phyloP scores from a whole-genome alignment of 352 stramenopile species.

The Globisporangium alternatum region DNA sequence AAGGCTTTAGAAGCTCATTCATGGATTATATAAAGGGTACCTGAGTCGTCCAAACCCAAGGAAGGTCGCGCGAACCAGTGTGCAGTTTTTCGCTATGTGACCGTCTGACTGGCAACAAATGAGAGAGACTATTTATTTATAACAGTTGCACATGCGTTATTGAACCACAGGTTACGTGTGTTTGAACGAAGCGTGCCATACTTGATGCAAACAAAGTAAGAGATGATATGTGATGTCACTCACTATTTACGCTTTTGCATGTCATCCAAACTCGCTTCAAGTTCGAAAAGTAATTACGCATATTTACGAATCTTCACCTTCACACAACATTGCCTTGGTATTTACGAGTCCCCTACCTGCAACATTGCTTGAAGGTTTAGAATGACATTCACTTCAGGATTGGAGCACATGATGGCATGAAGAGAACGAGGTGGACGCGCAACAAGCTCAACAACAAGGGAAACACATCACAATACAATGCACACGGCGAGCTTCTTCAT shows the following conservation, averaged over 20 bases:
- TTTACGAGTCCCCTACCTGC: conserved; percentile 15
- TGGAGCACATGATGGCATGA: no score
- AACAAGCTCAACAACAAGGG: background rate
- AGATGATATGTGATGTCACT: background rate
- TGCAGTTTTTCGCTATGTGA: no score
- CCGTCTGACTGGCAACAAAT: no score
- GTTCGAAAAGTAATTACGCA: conserved; percentile 34
- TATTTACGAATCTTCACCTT: background rate
- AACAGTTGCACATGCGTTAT: no score
- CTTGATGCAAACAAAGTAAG: no score
- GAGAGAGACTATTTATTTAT: no score
- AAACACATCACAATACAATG: background rate
- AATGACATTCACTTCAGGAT: no score
- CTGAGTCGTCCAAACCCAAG: background rate
- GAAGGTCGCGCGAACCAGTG: background rate
- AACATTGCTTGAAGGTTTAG: background rate
- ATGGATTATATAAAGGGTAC: no score
- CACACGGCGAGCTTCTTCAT: background rate
- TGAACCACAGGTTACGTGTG: no score
- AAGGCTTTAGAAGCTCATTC: no score
- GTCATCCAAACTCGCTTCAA: conserved; percentile 22
- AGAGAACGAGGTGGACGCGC: no score
- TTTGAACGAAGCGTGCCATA: no score
- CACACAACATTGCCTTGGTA: background rate
- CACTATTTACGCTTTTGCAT: background rate